Evolutionary conservation across 495 filamentous ascomycete genomes (phyloP), one percentile per base, ranked within the genome.

Genomic region (Astrothelium macrocarpum): DNA sequence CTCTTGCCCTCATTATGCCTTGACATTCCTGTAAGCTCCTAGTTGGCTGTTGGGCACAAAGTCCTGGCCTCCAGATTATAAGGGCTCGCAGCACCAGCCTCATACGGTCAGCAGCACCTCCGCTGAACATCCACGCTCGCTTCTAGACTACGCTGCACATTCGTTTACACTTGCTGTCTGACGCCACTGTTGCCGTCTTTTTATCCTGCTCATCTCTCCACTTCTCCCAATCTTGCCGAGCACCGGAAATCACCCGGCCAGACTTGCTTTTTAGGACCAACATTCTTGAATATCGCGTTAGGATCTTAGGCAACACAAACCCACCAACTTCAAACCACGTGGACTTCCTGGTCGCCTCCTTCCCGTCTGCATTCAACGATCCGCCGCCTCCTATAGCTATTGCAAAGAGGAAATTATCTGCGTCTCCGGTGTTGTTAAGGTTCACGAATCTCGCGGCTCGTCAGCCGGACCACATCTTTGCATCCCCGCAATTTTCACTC

Each of bases 81-180:
- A 56, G 49, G n/a, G 49, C 49, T 28, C 49, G 49, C 49, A 9
- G 23, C 20, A 29, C 12, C 23, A 56, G 49, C 49, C 49, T 56
- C 49, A 56, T 9, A 29, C 16, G 49, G 12, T 56, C 16, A 7
- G 29, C 25, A 56, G 49, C 49, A 56, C 16, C 49, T 9, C 29
- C 25, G 25, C 49, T 56, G 25, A 56, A 56, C 49, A 56, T 20
- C 49, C 25, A 56, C 49, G 25, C 49, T 56, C 49, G 49, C 49
- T 56, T 56, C 49, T 56, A 56, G 49, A 56, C 20, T 56, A 9
- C 23, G 23, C 25, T 29, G 25, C 49, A 56, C 49, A 56, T 25
- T 56, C 49, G 49, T 56, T 56, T 56, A 56, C 29, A 56, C 49
- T 56, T 56, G 25, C 49, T 56, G 23, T 28, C 49, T 56, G 49